Evolutionary conservation across 225 moss, liverwort and hornwort genomes (phyloP).

Genomic region (Pleurozium schreberi): DNA sequence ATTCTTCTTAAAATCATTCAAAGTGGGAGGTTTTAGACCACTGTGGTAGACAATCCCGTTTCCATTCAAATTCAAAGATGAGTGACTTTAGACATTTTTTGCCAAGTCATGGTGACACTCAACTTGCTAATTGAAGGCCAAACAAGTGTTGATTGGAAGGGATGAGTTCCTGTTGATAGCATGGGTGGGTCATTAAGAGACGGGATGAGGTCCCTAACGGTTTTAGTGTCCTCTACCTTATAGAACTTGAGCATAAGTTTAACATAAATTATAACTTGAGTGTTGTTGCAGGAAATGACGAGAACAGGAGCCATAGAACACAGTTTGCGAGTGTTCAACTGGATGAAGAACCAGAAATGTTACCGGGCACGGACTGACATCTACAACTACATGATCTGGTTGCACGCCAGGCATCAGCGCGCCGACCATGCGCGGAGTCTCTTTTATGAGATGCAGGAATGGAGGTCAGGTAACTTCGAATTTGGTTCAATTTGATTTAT

Average conservation of each 20-base stretch:
- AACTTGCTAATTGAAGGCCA: not conserved
- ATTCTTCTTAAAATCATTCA: not conserved
- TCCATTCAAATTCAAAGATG: not conserved
- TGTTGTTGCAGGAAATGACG: constrained; percentile 50
- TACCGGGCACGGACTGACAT: constrained; percentile 88
- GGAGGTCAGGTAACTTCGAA: constrained; percentile 62
- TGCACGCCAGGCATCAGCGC: constrained; percentile 79
- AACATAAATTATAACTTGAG: not conserved
- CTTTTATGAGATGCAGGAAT: constrained; percentile 93
- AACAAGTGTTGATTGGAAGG: not conserved
- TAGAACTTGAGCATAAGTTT: not conserved
- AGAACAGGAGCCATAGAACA: constrained; percentile 75
- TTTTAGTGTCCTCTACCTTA: not conserved
- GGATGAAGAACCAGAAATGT: constrained; percentile 92
- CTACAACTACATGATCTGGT: constrained; percentile 92
- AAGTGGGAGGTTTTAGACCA: not conserved
- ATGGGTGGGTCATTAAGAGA: not conserved
- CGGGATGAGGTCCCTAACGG: not conserved
- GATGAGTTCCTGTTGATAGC: not conserved
- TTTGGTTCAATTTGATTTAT: not conserved
- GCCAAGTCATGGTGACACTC: not conserved
- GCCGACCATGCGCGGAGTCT: constrained; percentile 67
- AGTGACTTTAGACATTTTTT: not conserved
- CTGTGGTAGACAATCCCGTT: not conserved
- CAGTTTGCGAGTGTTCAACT: constrained; percentile 68